phyloP scores from a whole-genome alignment of 352 stramenopile species.

The Pythium volutum region DNA sequence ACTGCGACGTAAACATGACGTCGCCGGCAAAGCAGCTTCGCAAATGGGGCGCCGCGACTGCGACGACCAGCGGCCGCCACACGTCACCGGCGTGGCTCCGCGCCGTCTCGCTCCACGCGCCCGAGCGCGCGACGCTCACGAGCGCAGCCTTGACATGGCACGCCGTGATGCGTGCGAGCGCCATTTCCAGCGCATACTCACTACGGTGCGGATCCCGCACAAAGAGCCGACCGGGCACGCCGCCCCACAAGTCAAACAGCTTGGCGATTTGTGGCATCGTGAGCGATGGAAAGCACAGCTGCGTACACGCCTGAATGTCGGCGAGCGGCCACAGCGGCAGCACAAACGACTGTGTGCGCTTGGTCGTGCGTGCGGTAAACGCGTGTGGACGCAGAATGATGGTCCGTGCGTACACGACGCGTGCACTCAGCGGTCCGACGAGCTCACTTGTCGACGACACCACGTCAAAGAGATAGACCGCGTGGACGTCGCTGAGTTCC shows the following conservation, averaged over 20 bases:
- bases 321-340: slow-evolving; percentile 12
- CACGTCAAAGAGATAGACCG: slow-evolving; percentile 23
- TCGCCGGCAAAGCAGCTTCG: neutral
- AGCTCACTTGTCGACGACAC: neutral
- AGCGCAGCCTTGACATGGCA: neutral
- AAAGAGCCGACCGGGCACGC: slow-evolving; percentile 13
- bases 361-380: neutral
- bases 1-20: slow-evolving; percentile 26
- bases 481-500: slow-evolving; percentile 1
- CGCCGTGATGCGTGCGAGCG: slow-evolving; percentile 3
- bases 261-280: neutral
- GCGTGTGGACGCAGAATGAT: slow-evolving; percentile 2
- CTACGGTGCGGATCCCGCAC: neutral
- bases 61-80: slow-evolving; percentile 16
- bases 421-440: neutral
- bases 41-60: neutral
- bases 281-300: neutral
- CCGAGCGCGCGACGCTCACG: neutral
- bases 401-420: slow-evolving; percentile 4
- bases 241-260: slow-evolving; percentile 19
- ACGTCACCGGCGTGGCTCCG: neutral
- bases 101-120: neutral
- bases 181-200: slow-evolving; percentile 4
- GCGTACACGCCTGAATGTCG: slow-evolving; percentile 1
- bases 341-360: slow-evolving; percentile 17